These are phyloP conservation scores for Cyberlindnera maritima DNA, from an alignment of 805 yeast genomes.

Conservation along the genomic window DNA sequence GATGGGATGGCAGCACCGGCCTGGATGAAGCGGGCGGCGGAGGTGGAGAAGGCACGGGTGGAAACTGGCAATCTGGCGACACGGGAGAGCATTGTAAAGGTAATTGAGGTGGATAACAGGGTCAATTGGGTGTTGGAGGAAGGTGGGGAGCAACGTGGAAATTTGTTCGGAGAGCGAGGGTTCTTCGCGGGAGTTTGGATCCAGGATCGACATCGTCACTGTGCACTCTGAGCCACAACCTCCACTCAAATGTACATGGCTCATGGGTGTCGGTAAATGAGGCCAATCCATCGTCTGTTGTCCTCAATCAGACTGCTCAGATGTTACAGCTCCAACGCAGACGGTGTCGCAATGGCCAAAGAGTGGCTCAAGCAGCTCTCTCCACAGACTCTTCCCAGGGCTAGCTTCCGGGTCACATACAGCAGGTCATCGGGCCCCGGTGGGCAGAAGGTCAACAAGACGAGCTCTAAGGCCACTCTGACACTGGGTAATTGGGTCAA, in stretches of 20 bases:
- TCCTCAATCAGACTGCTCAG: not conserved
- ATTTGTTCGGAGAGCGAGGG: conserved; percentile 3
- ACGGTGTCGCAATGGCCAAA: conserved; percentile 27
- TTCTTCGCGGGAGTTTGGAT: not conserved
- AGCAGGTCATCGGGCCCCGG: conserved; percentile 80
- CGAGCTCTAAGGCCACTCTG: conserved; percentile 62
- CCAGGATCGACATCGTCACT: no score
- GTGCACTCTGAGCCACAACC: no score
- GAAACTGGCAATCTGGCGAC: conserved; percentile 7
- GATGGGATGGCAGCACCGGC: conserved; percentile 66
- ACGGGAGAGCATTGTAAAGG: conserved; percentile 10
- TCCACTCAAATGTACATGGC: no score
- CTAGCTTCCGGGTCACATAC: conserved; percentile 42
- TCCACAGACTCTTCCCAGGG: conserved; percentile 39
- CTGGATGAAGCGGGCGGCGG: conserved; percentile 33
- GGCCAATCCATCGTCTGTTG: no score
- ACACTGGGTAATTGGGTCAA: conserved; percentile 44
- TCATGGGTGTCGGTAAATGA: no score
- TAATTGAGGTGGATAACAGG: conserved; percentile 3
- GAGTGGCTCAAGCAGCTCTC: conserved; percentile 40
- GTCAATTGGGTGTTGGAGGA: not conserved
- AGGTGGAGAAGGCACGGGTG: conserved; percentile 27
- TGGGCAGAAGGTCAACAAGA: conserved; percentile 83
- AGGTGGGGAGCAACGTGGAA: not conserved
- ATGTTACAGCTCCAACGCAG: not conserved